A percentile compares a stretch with the other conserved stretches of the same genome.
Evolutionary conservation across 352 stramenopile species (phyloP).

Genomic region (Globisporangium heterothallicum): DNA sequence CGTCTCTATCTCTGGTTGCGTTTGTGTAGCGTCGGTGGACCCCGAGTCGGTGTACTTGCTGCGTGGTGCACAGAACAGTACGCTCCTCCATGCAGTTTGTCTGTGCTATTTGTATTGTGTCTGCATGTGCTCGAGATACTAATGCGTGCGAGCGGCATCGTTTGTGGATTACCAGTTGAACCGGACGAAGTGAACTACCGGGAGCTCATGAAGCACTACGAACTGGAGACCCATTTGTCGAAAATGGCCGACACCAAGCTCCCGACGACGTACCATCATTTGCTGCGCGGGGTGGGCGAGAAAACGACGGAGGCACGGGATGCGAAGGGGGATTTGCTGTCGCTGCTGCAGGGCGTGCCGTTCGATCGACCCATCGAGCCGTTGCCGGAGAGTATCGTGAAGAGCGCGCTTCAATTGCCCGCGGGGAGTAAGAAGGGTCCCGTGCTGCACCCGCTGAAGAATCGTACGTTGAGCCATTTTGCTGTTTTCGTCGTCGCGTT

Average conservation of each 20-base stretch:
- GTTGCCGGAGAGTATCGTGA: constrained; percentile 62
- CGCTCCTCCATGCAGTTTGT: too few relatives aligned
- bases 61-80: constrained; percentile 51
- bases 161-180: constrained; percentile 36
- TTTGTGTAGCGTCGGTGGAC: constrained; percentile 22
- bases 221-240: constrained; percentile 49
- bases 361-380: constrained; percentile 79
- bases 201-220: constrained; percentile 61
- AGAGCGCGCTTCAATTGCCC: constrained; percentile 64
- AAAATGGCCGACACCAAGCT: constrained; percentile 61
- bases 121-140: not conserved
- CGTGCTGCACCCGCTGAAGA: constrained; percentile 37
- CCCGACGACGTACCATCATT: constrained; percentile 63
- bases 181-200: constrained; percentile 52
- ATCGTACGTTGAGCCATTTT: constrained; percentile 19
- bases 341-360: constrained; percentile 58
- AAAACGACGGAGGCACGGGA: constrained; percentile 24
- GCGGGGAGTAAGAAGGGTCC: constrained; percentile 52
- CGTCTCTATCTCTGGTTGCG: not conserved
- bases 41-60: constrained; percentile 56
- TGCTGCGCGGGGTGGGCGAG: constrained; percentile 64
- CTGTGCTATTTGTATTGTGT: not conserved
- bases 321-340: constrained; percentile 51
- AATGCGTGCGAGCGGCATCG: not conserved
- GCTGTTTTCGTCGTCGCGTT: too few relatives aligned